Evolutionary conservation across 2,329 filamentous ascomycete species (phyloP).

Genomic region (Ophiocordyceps sinensis): DNA sequence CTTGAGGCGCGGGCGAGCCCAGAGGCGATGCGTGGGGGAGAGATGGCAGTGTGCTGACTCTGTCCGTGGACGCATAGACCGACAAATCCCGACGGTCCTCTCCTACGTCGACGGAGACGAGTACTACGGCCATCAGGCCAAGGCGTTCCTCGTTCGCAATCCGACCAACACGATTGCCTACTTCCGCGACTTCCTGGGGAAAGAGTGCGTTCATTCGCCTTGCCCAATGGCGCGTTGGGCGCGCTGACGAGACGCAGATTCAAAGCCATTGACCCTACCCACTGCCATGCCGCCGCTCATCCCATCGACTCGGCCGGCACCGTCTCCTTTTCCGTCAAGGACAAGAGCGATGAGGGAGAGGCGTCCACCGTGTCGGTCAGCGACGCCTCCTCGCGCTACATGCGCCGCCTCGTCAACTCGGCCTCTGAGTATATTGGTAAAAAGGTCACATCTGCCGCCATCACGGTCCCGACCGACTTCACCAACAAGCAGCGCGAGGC

Average conservation of each 20-base stretch:
- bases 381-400: conserved; percentile 72
- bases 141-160: conserved; percentile 85
- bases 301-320: conserved; percentile 59
- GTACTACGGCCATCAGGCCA: conserved; percentile 91
- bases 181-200: conserved; percentile 90
- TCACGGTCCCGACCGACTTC: conserved; percentile 92
- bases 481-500: conserved; percentile 73
- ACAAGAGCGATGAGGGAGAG: conserved; percentile 49
- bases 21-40: not conserved
- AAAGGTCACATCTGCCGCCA: conserved; percentile 83
- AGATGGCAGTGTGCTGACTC: not conserved
- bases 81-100: conserved; percentile 87
- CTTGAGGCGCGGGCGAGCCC: not conserved
- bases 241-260: conserved; percentile 35
- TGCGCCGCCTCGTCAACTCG: conserved; percentile 66
- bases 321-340: conserved; percentile 72
- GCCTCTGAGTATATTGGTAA: conserved; percentile 89
- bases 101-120: conserved; percentile 95
- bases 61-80: conserved; percentile 41
- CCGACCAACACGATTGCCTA: conserved; percentile 84
- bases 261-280: conserved; percentile 91
- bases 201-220: conserved; percentile 45
- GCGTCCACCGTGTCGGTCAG: conserved; percentile 59
- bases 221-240: not conserved
- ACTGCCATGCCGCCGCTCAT: conserved; percentile 87